These are phyloP conservation scores for Zoysia pacifica DNA, from an alignment of 176 grass and related monocot genomes.

Conservation along the genomic window DNA sequence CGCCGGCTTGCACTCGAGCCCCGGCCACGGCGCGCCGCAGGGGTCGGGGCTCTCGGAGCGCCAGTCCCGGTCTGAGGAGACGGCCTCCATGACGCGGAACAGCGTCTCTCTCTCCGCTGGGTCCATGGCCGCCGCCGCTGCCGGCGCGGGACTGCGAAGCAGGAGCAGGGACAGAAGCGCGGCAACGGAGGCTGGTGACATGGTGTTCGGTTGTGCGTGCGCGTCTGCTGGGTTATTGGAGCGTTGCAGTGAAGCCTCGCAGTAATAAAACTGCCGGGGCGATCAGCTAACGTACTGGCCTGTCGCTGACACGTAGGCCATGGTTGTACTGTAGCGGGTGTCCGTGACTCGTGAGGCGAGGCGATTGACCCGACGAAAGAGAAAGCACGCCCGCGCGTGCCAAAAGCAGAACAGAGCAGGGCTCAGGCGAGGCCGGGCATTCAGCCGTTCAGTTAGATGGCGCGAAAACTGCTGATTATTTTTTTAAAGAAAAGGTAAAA, in stretches of 20 bases:
- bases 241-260: neutral
- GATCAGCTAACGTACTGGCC: too few relatives aligned
- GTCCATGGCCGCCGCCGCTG: conserved; percentile 45
- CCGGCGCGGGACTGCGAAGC: neutral
- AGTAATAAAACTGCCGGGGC: neutral
- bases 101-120: conserved; percentile 63
- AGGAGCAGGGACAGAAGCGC: conserved; percentile 31
- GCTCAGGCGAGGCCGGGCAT: neutral
- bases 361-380: conserved; percentile 45
- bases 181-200: conserved; percentile 21
- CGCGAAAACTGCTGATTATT: conserved; percentile 7
- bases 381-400: neutral
- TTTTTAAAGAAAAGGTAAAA: too few relatives aligned
- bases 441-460: neutral
- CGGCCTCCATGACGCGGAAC: conserved; percentile 77
- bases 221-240: neutral
- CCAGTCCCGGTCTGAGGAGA: conserved; percentile 92
- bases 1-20: conserved; percentile 83
- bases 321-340: too few relatives aligned
- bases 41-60: conserved; percentile 77
- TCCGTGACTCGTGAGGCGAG: conserved; percentile 6
- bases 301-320: too few relatives aligned
- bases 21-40: conserved; percentile 69
- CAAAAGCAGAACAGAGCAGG: neutral
- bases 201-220: conserved; percentile 2